Base-by-base conservation (phyloP, 352 stramenopile species). In the Pythium aristosporum region DNA sequence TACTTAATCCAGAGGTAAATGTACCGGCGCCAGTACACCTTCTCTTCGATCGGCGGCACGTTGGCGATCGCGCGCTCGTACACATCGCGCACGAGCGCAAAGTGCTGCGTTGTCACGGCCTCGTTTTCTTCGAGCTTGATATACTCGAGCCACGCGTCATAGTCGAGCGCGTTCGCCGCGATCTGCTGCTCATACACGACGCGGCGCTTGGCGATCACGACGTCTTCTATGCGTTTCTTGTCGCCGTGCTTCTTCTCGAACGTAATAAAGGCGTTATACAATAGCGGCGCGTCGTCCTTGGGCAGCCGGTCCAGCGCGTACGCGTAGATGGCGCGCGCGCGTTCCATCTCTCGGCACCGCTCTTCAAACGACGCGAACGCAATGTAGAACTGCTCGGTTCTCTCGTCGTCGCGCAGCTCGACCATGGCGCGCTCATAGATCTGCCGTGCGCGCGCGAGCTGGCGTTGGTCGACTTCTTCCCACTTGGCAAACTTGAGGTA, bases 1-100 rank as follows among this genome's bases (percentile, higher is more conserved):
- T 99, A 99, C 69, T 99, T 99, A 69, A 99, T 98, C 97, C 97
- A 99, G 21, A 99, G 74, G 71, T 98, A 99, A 61, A 99, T 98
- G 73, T 99, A 99, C 13, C 98, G 75, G 54, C 91, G 93, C 98
- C 98, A 99, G 79, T 98, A 98, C 50, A 94, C 85, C 74, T 99
- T 99, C 42, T 99, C 89, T 7, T 81, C 63, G n/a, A 94, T 77
- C 5, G 96, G 97, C 15, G 97, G 97, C 16, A 99, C 75, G 56
- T 98, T 96, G 13, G 88, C 78, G 48, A 99, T 93, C 13, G 96
- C 96, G 28, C 92, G 88, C 75, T 99, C 96, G 72, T 98, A 99
- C 7, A 98, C 92, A 53, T 98, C 96, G 47, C 97, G 83, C 7
- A 98, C 90, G 9, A 87, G 66, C 0, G 75, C 77, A 51, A 85